Percentiles rank a stretch among this genome's conserved stretches.
Evolutionary conservation across 768 basidiomycete genomes (phyloP).

Genomic region (Lanmaoa pseudosensibilis): DNA sequence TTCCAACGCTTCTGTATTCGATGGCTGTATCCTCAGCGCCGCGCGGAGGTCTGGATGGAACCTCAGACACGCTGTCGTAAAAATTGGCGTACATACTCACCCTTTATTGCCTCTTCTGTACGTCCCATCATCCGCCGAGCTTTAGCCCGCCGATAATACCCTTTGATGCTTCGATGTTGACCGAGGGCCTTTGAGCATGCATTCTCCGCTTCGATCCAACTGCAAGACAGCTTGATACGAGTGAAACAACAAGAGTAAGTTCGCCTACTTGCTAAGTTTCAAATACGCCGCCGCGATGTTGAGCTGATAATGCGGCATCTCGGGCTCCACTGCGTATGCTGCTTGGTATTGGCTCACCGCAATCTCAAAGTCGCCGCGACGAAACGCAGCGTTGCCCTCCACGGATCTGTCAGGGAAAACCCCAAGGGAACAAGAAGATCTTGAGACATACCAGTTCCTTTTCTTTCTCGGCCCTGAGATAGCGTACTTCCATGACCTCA

Average conservation of each 20-base stretch:
- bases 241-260: slow-evolving; percentile 4
- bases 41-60: slow-evolving; percentile 54
- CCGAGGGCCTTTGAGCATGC: slow-evolving; percentile 65
- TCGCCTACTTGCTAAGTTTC: slow-evolving; percentile 64
- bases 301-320: slow-evolving; percentile 73
- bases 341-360: slow-evolving; percentile 60
- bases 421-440: not conserved
- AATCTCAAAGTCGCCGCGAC: slow-evolving; percentile 53
- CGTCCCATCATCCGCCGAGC: slow-evolving; percentile 62
- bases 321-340: slow-evolving; percentile 65
- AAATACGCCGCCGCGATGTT: slow-evolving; percentile 75
- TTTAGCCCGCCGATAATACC: slow-evolving; percentile 66
- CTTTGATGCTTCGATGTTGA: slow-evolving; percentile 69
- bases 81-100: slow-evolving; percentile 31
- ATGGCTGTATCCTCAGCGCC: slow-evolving; percentile 59
- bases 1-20: slow-evolving; percentile 58
- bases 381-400: slow-evolving; percentile 71
- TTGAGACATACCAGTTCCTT: slow-evolving; percentile 58
- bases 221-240: slow-evolving; percentile 32
- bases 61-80: not conserved
- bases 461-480: slow-evolving; percentile 65
- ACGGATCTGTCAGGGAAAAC: slow-evolving; percentile 7
- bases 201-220: slow-evolving; percentile 71
- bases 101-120: slow-evolving; percentile 59
- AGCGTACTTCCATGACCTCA: slow-evolving; percentile 75